Evolutionary conservation across 2,329 filamentous ascomycete genomes (phyloP), one percentile per base, ranked within the genome.

Genomic region (Xylariales sp.): DNA sequence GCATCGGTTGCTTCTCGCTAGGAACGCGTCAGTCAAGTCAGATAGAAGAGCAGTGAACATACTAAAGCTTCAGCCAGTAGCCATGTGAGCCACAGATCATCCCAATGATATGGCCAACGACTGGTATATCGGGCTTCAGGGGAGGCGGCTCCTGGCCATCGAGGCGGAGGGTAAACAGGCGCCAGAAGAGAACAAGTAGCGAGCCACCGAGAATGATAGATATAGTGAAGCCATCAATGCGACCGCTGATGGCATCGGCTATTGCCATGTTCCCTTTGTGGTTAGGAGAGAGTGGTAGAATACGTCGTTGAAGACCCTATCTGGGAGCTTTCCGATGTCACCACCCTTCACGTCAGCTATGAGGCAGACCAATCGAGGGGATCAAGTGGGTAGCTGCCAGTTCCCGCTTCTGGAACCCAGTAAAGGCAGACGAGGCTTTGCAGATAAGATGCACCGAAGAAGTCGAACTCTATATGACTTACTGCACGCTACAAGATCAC

Each of bases 21-120:
- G 14, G 5, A 15, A 3, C 4, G 15, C 32, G 24, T 6, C 15
- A 29, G 8, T 19, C 18, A 12, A 31, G 15, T 16, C 14, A 25
- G 12, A 16, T 3, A 37, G 12, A 7, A 32, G 8, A 8, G 31
- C 8, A 32, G 8, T 27, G 24, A n/a, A 51, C 54, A 20, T 49
- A 71, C 67, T 64, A 61, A 8, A 72, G 32, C 18, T 53, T 60
- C 14, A 52, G 46, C 38, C 62, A 55, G 41, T 70, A 71, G 37
- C 56, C 51, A 25, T 58, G 52, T 35, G 63, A 58, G 36, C 59
- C 52, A 32, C 54, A 49, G 28, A 70, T 46, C 48, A 73, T 57
- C 7, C 65, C 64, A 20, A 74, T 51, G 15, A 72, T 56, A 46
- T 74, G 71, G 2, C 71, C 71, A 29, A 74, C 47, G 21, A 67